phyloP scores from a whole-genome alignment of 148 eudicot genomes.

The Dysphania ambrosioides region DNA sequence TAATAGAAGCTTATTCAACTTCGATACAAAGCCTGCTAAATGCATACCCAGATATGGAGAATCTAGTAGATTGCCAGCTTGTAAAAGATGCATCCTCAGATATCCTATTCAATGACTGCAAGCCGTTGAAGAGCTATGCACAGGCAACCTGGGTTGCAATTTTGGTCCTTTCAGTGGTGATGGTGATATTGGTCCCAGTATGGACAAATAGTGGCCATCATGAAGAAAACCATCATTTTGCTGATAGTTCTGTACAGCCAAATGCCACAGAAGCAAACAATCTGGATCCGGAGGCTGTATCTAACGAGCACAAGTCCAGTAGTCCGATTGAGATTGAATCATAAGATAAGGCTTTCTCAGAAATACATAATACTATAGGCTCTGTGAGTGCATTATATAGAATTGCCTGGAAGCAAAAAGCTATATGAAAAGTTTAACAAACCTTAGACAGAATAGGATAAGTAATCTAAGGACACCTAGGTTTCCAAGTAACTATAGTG shows the following conservation, averaged over 20 bases:
- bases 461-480: neutral
- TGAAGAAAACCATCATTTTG: constrained; percentile 22
- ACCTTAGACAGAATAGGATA: neutral
- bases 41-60: constrained; percentile 58
- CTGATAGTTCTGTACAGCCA: constrained; percentile 28
- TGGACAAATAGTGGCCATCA: constrained; percentile 41
- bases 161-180: constrained; percentile 41
- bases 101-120: constrained; percentile 57
- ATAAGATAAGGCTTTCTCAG: neutral
- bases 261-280: constrained; percentile 14
- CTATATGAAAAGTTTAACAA: neutral
- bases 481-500: neutral
- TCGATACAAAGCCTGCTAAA: constrained; percentile 54
- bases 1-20: constrained; percentile 43
- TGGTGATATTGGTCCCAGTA: constrained; percentile 44
- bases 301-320: constrained; percentile 3
- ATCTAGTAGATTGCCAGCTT: constrained; percentile 55
- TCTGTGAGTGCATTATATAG: constrained; percentile 6
- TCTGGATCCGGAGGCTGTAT: neutral
- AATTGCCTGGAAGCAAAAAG: neutral
- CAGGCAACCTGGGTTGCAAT: constrained; percentile 43
- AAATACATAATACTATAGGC: neutral
- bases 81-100: constrained; percentile 53
- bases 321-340: neutral
- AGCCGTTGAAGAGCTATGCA: constrained; percentile 46